A percentile compares a stretch with the other conserved stretches of the same genome.
Evolutionary conservation across 2,329 filamentous ascomycete species (phyloP).

Genomic region (Didymella pinodella): DNA sequence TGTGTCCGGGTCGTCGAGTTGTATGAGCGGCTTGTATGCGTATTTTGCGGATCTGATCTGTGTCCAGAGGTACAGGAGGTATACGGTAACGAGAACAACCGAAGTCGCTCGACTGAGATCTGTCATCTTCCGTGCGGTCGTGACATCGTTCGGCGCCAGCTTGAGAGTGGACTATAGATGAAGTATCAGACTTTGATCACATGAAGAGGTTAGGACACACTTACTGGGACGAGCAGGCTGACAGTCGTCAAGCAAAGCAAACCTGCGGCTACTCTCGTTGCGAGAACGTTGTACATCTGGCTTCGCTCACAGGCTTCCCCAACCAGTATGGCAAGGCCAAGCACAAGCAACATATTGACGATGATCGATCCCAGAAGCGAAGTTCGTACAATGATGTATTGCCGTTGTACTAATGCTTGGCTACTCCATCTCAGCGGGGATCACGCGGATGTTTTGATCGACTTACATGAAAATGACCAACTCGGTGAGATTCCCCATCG

Average conservation of each 20-base stretch:
- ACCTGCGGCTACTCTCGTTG: conserved; percentile 83
- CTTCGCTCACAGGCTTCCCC: conserved; percentile 75
- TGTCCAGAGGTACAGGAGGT: conserved; percentile 25
- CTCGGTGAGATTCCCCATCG: conserved; percentile 85
- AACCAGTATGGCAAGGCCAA: conserved; percentile 88
- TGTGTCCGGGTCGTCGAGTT: conserved; percentile 21
- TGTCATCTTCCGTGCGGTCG: conserved; percentile 14
- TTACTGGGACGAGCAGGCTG: conserved; percentile 80
- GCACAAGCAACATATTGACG: conserved; percentile 82
- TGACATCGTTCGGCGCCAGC: neutral
- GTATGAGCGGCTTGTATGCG: conserved; percentile 26
- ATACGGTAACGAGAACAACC: conserved; percentile 24
- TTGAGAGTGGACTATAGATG: conserved; percentile 20
- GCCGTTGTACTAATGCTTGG: conserved; percentile 73
- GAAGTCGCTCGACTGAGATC: conserved; percentile 23
- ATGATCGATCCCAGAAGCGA: conserved; percentile 87
- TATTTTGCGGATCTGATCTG: conserved; percentile 26
- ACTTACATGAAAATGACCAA: conserved; percentile 75
- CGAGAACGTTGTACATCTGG: conserved; percentile 85
- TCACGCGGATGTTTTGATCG: neutral
- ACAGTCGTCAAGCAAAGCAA: conserved; percentile 77
- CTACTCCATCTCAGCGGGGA: conserved; percentile 60
- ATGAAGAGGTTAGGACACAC: neutral
- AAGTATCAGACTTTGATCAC: neutral
- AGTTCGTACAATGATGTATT: conserved; percentile 86